phyloP scores from a whole-genome alignment of 257 asterid species.

The Solanum peruvianum region DNA sequence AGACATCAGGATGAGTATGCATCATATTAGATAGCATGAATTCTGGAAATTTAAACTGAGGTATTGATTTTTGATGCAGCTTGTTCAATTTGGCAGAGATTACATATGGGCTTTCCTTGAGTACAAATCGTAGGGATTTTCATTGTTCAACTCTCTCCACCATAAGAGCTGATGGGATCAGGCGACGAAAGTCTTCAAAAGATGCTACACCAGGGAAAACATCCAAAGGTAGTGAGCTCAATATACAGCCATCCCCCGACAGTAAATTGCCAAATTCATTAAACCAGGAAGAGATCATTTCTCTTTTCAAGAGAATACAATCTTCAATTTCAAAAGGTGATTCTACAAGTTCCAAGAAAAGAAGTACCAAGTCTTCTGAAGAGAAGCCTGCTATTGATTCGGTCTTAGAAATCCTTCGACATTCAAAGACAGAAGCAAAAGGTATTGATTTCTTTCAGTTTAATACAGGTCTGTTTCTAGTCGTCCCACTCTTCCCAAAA shows the following conservation, averaged over 20 bases:
- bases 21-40: background rate
- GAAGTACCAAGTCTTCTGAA: conserved; percentile 21
- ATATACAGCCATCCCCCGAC: conserved; percentile 11
- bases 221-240: conserved; percentile 15
- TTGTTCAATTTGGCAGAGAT: conserved; percentile 87
- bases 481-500: background rate
- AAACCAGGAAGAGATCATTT: conserved; percentile 54
- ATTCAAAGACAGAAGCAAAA: conserved; percentile 33
- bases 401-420: conserved; percentile 45
- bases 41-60: conserved; percentile 30
- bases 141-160: conserved; percentile 5
- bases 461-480: background rate
- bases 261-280: conserved; percentile 13
- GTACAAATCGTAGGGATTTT: conserved; percentile 2
- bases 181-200: conserved; percentile 7
- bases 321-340: conserved; percentile 46
- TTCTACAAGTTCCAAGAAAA: conserved; percentile 24
- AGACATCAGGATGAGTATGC: background rate
- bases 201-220: conserved; percentile 12
- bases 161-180: conserved; percentile 31
- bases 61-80: conserved; percentile 77
- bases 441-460: conserved; percentile 12
- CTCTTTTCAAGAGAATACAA: conserved; percentile 57
- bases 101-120: conserved; percentile 14
- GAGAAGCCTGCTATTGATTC: conserved; percentile 44